phyloP scores from a whole-genome alignment of 805 yeast genomes.

The Maudiozyma barnettii region DNA sequence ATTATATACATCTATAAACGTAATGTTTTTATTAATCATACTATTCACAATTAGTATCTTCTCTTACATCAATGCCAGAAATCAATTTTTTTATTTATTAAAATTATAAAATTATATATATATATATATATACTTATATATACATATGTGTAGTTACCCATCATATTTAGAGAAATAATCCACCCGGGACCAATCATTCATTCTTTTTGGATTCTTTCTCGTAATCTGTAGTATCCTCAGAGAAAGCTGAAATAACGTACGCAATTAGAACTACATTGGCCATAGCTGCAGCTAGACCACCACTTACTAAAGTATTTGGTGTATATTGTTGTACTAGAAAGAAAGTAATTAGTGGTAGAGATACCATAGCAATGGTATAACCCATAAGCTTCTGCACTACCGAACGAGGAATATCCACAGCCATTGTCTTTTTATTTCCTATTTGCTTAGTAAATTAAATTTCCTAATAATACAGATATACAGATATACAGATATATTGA shows the following conservation, averaged over 20 bases:
- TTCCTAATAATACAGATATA: too few relatives aligned
- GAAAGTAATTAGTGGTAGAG: slow-evolving; percentile 55
- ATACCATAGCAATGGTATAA: slow-evolving; percentile 70
- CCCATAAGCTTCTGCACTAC: slow-evolving; percentile 61
- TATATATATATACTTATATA: neutral
- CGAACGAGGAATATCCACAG: slow-evolving; percentile 35
- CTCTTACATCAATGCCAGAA: too few relatives aligned
- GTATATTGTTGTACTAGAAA: slow-evolving; percentile 40
- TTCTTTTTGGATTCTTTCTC: slow-evolving; percentile 31
- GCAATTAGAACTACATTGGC: slow-evolving; percentile 70
- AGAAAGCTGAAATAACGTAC: slow-evolving; percentile 64
- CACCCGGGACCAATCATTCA: slow-evolving; percentile 21
- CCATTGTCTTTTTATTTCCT: slow-evolving; percentile 16
- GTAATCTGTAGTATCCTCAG: slow-evolving; percentile 42
- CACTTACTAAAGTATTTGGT: slow-evolving; percentile 52
- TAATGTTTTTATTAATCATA: neutral
- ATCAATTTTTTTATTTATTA: neutral
- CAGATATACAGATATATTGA: neutral
- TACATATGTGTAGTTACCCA: too few relatives aligned
- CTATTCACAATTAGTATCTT: too few relatives aligned
- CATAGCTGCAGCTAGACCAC: slow-evolving; percentile 69
- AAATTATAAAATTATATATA: neutral
- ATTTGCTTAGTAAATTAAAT: neutral
- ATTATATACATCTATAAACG: neutral
- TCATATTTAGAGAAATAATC: too few relatives aligned